Evolutionary conservation across 2,329 filamentous ascomycete species (phyloP), one percentile per base, ranked within the genome.

Genomic region (Periconia digitata): DNA sequence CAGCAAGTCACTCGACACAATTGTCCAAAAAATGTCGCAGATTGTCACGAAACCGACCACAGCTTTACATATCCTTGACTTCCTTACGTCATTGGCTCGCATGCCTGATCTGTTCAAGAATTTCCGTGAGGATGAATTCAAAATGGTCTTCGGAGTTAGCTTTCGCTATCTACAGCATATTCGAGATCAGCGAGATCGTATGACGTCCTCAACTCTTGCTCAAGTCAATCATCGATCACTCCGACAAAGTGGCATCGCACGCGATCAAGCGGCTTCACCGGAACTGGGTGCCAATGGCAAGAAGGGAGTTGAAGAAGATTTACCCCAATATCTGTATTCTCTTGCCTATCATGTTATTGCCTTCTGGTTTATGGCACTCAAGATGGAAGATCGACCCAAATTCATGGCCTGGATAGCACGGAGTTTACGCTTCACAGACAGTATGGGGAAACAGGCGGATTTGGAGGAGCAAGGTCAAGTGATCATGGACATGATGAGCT

Each of bases 331-430:
- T 67, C 90, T 99, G 21, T 94, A 95, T 69, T 89, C 91, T 1
- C 77, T 97, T 44, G 92, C 92, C 8, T 96, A 96, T 67, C 92
- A 97, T 67, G 90, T 96, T 59, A 92, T 99, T 56, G 87, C 91
- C 1, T 96, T 95, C 67, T 99, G 94, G 94, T 99, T 97, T 67
- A 79, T 99, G 58, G 89, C 91, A 1, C 71, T 99, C 59, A 92
- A 90, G 63, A 80, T 96, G 43, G 83, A 86, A 32, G 91, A 96
- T 66, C 85, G 94, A 43, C 83, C 86, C 27, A 89, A 84, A 52
- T 86, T 95, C 56, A 91, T 96, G 43, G 85, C 85, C 22, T 96
- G 90, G 89, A 96, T 99, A 55, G 87, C 89, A 10, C 90, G 87
- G 63, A 90, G 90, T 55, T 79, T 99, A 12, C 77, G 83, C 8